Percentiles rank a stretch among this genome's conserved stretches.
Conservation (phyloP, 176 grass and related monocot genomes). For the Dendrocalamus sinicus region DNA sequence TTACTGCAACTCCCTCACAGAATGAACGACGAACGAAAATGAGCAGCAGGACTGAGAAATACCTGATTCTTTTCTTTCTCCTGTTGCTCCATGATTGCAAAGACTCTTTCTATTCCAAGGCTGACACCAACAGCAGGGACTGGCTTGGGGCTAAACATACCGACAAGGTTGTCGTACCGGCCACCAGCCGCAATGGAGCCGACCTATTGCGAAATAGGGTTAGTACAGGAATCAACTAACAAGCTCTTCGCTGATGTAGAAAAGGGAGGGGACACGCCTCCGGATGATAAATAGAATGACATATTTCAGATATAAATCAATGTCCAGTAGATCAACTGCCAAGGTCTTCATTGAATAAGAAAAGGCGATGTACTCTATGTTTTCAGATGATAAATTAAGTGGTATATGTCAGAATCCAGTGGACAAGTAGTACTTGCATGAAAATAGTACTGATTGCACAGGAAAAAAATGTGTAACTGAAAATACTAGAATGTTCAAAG, state of each 20-base stretch:
- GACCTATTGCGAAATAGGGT: constrained; percentile 57
- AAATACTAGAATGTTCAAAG: neutral
- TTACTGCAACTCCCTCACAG: neutral
- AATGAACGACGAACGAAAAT: neutral
- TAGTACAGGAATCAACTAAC: constrained; percentile 32
- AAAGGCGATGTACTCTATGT: neutral
- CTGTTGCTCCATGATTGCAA: constrained; percentile 91
- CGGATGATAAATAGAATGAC: neutral
- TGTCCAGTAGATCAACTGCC: neutral
- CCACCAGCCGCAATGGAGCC: constrained; percentile 97
- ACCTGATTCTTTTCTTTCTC: constrained; percentile 88
- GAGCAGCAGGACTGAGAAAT: constrained; percentile 17
- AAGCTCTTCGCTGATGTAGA: neutral
- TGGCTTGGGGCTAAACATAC: constrained; percentile 95
- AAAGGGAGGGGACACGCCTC: neutral
- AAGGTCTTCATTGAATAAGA: neutral
- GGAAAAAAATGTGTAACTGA: neutral
- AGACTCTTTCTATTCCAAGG: constrained; percentile 97
- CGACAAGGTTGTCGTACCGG: constrained; percentile 86
- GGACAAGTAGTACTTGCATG: neutral
- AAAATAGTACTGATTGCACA: neutral
- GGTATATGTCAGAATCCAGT: constrained; percentile 20
- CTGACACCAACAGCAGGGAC: constrained; percentile 96
- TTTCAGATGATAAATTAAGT: constrained; percentile 5
- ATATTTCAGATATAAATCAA: constrained; percentile 12